A percentile compares a stretch with the other conserved stretches of the same genome.
Conservation (phyloP, 345 rosid species). For the Camelina laxa region DNA sequence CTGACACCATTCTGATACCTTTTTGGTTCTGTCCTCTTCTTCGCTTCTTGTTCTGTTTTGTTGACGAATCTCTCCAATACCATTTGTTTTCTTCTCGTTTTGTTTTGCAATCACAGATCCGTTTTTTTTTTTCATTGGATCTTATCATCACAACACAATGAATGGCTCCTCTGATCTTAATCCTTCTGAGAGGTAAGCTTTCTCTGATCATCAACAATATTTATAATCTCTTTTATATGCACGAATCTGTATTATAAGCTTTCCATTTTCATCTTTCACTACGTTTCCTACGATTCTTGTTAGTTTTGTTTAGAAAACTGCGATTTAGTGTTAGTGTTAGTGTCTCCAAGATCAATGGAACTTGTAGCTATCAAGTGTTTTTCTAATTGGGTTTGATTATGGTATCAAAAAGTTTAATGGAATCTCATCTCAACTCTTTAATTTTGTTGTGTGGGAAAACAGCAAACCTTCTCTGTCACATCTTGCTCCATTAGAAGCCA, state of each 20-base stretch:
- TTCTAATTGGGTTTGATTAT: background rate
- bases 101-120: conserved; percentile 13
- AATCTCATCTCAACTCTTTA: background rate
- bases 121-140: background rate
- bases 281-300: background rate
- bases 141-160: conserved; percentile 19
- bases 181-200: conserved; percentile 36
- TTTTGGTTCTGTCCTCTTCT: conserved; percentile 10
- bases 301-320: background rate
- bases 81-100: conserved; percentile 21
- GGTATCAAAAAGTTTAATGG: conserved; percentile 5
- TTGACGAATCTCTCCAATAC: background rate
- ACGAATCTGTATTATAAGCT: conserved; percentile 6
- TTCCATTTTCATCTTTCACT: background rate
- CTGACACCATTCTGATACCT: conserved; percentile 18
- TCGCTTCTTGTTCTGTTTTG: background rate
- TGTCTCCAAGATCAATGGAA: conserved; percentile 30
- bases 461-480: conserved; percentile 61
- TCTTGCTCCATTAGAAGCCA: conserved; percentile 77
- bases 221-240: background rate
- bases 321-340: background rate
- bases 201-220: conserved; percentile 1
- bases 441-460: conserved; percentile 30
- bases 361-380: background rate
- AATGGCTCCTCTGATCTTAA: conserved; percentile 39